phyloP scores from a whole-genome alignment of 2,329 filamentous ascomycete species.

The Fusarium sp. region DNA sequence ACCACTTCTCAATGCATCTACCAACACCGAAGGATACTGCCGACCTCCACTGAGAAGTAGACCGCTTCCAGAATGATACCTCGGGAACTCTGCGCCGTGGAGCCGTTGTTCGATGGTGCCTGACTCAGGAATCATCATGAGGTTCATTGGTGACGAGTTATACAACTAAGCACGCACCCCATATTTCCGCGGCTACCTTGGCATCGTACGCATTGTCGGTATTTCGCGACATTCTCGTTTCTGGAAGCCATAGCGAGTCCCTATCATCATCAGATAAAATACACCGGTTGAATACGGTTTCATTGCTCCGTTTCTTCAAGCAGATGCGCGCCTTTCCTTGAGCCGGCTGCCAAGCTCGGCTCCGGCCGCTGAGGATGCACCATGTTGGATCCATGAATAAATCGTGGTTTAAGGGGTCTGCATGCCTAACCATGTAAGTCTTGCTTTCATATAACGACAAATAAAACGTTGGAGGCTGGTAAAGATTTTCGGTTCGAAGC shows the following conservation, averaged over 20 bases:
- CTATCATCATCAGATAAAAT: neutral
- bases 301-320: neutral
- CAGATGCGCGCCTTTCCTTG: neutral
- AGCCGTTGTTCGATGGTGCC: neutral
- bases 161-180: constrained; percentile 33
- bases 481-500: neutral
- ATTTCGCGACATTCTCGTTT: constrained; percentile 9
- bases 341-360: constrained; percentile 2
- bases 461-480: neutral
- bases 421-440: neutral
- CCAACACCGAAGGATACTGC: neutral
- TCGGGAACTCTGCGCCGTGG: neutral
- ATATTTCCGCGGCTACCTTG: constrained; percentile 37
- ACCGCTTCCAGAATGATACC: constrained; percentile 5
- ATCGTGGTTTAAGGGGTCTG: constrained; percentile 1
- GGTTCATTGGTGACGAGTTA: constrained; percentile 12
- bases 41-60: neutral
- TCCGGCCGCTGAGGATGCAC: neutral
- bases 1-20: neutral
- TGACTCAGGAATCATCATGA: neutral
- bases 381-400: neutral
- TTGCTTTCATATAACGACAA: neutral
- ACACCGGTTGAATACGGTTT: neutral
- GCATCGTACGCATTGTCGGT: constrained; percentile 9
- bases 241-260: constrained; percentile 21